Evolutionary conservation across 805 yeast genomes (phyloP).

Genomic region (Kazachstania africana): DNA sequence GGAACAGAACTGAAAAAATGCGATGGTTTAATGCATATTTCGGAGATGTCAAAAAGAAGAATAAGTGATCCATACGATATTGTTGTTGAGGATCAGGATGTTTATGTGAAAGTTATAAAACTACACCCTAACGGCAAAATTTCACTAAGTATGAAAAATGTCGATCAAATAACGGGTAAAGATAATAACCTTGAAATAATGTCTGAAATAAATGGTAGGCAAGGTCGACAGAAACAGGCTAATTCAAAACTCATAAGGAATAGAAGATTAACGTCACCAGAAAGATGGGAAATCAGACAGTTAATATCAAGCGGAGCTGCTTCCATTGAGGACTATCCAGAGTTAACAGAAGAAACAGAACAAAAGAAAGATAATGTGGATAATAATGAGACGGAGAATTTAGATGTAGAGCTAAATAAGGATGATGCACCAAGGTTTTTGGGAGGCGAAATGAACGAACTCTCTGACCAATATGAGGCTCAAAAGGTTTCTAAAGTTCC

Average conservation of each 20-base stretch:
- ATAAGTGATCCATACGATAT: conserved; percentile 49
- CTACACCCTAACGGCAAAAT: conserved; percentile 37
- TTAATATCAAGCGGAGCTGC: conserved; percentile 70
- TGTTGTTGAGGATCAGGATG: conserved; percentile 44
- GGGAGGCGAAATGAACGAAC: conserved; percentile 30
- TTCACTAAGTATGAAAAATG: conserved; percentile 54
- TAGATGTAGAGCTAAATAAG: conserved; percentile 62
- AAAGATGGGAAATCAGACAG: conserved; percentile 82
- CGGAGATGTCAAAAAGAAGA: conserved; percentile 44
- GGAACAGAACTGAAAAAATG: conserved; percentile 25
- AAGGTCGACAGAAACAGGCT: conserved; percentile 2
- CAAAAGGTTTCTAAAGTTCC: conserved; percentile 56
- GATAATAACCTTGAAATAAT: conserved; percentile 3
- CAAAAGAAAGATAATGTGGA: conserved; percentile 16
- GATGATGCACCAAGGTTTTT: conserved; percentile 61
- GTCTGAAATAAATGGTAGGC: conserved; percentile 1
- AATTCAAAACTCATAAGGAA: conserved; percentile 10
- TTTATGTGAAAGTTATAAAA: conserved; percentile 48
- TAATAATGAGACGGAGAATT: conserved; percentile 28
- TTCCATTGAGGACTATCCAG: conserved; percentile 58
- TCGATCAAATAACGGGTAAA: conserved; percentile 61
- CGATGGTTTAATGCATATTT: conserved; percentile 69
- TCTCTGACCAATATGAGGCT: conserved; percentile 33
- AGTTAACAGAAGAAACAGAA: conserved; percentile 32
- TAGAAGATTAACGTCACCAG: conserved; percentile 65